Base-by-base conservation (phyloP, 2,329 filamentous ascomycete genomes). In the Byssothecium circinans region DNA sequence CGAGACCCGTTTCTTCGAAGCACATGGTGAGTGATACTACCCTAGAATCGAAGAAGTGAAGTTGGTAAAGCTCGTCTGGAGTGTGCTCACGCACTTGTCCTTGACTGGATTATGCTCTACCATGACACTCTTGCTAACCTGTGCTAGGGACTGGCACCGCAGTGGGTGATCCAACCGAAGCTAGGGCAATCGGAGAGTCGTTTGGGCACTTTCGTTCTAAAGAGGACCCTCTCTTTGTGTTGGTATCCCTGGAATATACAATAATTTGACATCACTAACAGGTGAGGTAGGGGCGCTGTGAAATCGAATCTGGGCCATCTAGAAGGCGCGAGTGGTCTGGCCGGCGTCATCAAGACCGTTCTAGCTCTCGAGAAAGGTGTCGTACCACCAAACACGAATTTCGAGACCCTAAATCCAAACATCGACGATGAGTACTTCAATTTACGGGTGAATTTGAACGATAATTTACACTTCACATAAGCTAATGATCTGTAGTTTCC, bases 91-190 rank as follows among this genome's bases (percentile, higher is more conserved):
- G n/a, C n/a, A n/a, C n/a, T n/a, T n/a, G n/a, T n/a, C n/a, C n/a
- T n/a, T n/a, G n/a, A n/a, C n/a, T n/a, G n/a, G n/a, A n/a, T n/a
- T n/a, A n/a, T n/a, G n/a, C n/a, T n/a, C n/a, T n/a, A n/a, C n/a
- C n/a, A n/a, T n/a, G n/a, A n/a, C n/a, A n/a, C n/a, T n/a, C n/a
- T n/a, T n/a, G n/a, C n/a, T n/a, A n/a, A n/a, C n/a, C n/a, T n/a
- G n/a, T n/a, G n/a, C n/a, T 14, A n/a, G 81, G 81, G 7, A 84
- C 81, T 0, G 82, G 82, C 2, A 85, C 82, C 0, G 72, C 75
- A 25, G 78, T 77, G 2, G 57, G 60, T 11, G 64, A 67, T 36
- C 57, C 64, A 2, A 57, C 55, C 4, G 63, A 66, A 41, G 52
- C 50, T 5, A 45, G 43, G 4, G 57, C 54, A 8, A 51, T 63